Evolutionary conservation across 2,329 filamentous ascomycete genomes (phyloP).

Genomic region (Coleophoma cylindrospora): DNA sequence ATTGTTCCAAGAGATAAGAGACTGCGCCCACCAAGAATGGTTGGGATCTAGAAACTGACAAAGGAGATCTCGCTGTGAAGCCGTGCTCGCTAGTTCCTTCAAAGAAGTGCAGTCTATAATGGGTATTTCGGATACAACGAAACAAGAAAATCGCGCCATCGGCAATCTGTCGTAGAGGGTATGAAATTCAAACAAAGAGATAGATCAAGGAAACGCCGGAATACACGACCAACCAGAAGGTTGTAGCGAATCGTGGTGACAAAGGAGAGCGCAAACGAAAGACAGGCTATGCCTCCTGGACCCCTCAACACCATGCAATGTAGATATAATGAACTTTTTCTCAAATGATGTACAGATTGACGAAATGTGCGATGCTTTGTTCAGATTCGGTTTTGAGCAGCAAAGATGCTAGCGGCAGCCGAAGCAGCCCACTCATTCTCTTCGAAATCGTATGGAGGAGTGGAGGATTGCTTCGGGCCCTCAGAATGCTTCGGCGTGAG

Average conservation of each 20-base stretch:
- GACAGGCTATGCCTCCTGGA: slow-evolving; percentile 10
- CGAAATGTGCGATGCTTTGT: slow-evolving; percentile 7
- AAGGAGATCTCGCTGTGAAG: slow-evolving; percentile 16
- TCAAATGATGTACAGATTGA: slow-evolving; percentile 24
- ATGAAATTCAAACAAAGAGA: slow-evolving; percentile 17
- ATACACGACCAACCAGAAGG: slow-evolving; percentile 13
- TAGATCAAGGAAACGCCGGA: slow-evolving; percentile 15
- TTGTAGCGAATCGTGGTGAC: slow-evolving; percentile 9
- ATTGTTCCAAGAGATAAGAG: not conserved
- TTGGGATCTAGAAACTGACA: slow-evolving; percentile 6
- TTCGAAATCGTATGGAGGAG: slow-evolving; percentile 91
- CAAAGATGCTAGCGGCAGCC: slow-evolving; percentile 76
- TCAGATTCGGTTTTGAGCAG: slow-evolving; percentile 60
- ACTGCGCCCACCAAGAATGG: not conserved
- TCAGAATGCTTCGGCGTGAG: slow-evolving; percentile 43
- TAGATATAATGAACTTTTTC: slow-evolving; percentile 27
- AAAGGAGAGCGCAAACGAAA: slow-evolving; percentile 19
- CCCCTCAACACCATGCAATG: slow-evolving; percentile 27
- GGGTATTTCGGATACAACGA: slow-evolving; percentile 4
- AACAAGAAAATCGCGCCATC: slow-evolving; percentile 12
- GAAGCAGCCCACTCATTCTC: slow-evolving; percentile 87
- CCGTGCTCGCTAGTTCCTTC: slow-evolving; percentile 11
- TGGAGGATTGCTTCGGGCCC: slow-evolving; percentile 74
- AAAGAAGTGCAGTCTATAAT: slow-evolving; percentile 1
- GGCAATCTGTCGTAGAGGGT: slow-evolving; percentile 14